phyloP scores from a whole-genome alignment of 2,329 filamentous ascomycete species.

The Balansia obtecta region DNA sequence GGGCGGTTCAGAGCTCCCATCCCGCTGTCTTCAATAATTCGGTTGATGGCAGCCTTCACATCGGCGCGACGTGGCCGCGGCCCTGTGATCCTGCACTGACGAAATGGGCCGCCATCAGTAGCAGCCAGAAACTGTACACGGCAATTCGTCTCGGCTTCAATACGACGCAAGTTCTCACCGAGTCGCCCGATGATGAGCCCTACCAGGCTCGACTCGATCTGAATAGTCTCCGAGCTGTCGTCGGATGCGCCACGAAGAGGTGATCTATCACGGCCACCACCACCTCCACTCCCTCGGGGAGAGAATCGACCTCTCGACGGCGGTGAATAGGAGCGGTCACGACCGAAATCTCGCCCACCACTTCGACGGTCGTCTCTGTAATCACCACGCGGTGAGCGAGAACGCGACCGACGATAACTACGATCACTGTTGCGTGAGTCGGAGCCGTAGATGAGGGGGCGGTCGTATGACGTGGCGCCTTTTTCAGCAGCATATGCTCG shows the following conservation, averaged over 20 bases:
- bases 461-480: constrained; percentile 53
- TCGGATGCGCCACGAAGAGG: constrained; percentile 39
- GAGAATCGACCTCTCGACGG: constrained; percentile 48
- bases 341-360: constrained; percentile 32
- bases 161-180: constrained; percentile 76
- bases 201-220: constrained; percentile 76
- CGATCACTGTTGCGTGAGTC: constrained; percentile 26
- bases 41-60: constrained; percentile 72
- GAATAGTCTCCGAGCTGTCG: constrained; percentile 69
- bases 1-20: constrained; percentile 35
- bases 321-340: constrained; percentile 64
- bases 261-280: constrained; percentile 44
- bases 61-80: constrained; percentile 57
- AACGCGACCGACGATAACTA: constrained; percentile 53
- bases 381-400: constrained; percentile 62
- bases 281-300: constrained; percentile 37
- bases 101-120: constrained; percentile 58
- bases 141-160: constrained; percentile 71
- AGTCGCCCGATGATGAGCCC: constrained; percentile 84
- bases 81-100: constrained; percentile 79
- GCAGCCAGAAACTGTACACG: constrained; percentile 81
- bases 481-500: constrained; percentile 72
- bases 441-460: constrained; percentile 33
- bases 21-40: constrained; percentile 70
- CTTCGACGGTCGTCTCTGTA: constrained; percentile 72